Evolutionary conservation across 139 green algal species (phyloP).

Genomic region (Auxenochlorella protothecoides): DNA sequence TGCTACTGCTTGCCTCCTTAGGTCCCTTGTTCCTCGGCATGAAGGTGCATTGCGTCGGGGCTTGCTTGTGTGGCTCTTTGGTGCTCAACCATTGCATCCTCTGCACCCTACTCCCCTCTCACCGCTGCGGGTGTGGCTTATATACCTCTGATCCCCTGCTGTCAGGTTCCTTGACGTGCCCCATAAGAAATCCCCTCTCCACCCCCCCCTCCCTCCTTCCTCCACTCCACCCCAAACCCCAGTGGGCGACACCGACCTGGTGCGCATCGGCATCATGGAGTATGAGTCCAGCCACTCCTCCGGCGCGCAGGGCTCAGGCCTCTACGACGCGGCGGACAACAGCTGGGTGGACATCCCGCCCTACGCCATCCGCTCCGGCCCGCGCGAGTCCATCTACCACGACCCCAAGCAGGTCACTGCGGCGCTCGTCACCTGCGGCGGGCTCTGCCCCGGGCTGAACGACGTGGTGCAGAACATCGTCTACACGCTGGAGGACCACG

Average conservation of each 20-base stretch:
- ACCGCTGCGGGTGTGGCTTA: background rate
- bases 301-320: constrained; percentile 22
- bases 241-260: constrained; percentile 67
- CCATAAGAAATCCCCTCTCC: background rate
- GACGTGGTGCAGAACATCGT: constrained; percentile 90
- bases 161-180: background rate
- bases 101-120: too few relatives aligned
- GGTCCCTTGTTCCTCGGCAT: too few relatives aligned
- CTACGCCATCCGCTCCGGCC: constrained; percentile 67
- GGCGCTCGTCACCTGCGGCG: constrained; percentile 87
- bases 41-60: too few relatives aligned
- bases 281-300: constrained; percentile 60
- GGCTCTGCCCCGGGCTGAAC: constrained; percentile 92
- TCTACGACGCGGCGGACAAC: constrained; percentile 2
- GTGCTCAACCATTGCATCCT: too few relatives aligned
- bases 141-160: background rate
- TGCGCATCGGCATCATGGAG: constrained; percentile 58
- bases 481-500: constrained; percentile 60
- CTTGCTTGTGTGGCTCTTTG: too few relatives aligned
- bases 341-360: constrained; percentile 52
- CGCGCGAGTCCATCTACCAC: constrained; percentile 68
- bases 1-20: too few relatives aligned
- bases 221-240: constrained; percentile 1
- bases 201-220: background rate
- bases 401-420: constrained; percentile 74